These are phyloP conservation scores for Pisolithus thermaeus DNA, from an alignment of 1,284 basidiomycete species.

Conservation along the genomic window DNA sequence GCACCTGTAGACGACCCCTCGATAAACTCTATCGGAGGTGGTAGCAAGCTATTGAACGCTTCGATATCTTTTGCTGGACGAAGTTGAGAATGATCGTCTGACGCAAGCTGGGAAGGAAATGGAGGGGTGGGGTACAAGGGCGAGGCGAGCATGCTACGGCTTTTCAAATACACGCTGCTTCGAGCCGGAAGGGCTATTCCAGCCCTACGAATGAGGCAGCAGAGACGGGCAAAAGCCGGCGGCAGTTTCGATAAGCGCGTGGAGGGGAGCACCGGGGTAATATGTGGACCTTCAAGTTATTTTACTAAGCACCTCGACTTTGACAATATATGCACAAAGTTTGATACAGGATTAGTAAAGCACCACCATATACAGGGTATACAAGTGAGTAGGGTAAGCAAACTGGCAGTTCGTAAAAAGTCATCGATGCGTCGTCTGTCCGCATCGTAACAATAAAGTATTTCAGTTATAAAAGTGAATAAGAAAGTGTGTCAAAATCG, in stretches of 20 bases:
- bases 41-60: constrained; percentile 66
- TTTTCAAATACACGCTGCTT: constrained; percentile 5
- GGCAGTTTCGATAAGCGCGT: constrained; percentile 12
- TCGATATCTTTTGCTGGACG: constrained; percentile 65
- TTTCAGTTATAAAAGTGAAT: no score
- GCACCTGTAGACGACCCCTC: constrained; percentile 74
- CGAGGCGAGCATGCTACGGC: constrained; percentile 50
- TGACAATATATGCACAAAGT: background rate
- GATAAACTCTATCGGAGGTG: constrained; percentile 71
- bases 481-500: no score
- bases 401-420: no score
- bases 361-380: no score
- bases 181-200: constrained; percentile 4
- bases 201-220: background rate
- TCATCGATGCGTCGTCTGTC: no score
- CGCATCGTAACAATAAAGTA: no score
- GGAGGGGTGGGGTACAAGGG: constrained; percentile 46
- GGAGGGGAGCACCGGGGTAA: background rate
- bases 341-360: no score
- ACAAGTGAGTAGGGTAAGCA: background rate
- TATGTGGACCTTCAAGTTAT: background rate
- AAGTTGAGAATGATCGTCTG: constrained; percentile 49
- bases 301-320: no score
- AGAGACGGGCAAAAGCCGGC: constrained; percentile 3
- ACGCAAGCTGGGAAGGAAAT: constrained; percentile 42